A percentile compares a stretch with the other conserved stretches of the same genome.
phyloP scores from a whole-genome alignment of 164 flowering plant genomes.

The Sextonia rubra region DNA sequence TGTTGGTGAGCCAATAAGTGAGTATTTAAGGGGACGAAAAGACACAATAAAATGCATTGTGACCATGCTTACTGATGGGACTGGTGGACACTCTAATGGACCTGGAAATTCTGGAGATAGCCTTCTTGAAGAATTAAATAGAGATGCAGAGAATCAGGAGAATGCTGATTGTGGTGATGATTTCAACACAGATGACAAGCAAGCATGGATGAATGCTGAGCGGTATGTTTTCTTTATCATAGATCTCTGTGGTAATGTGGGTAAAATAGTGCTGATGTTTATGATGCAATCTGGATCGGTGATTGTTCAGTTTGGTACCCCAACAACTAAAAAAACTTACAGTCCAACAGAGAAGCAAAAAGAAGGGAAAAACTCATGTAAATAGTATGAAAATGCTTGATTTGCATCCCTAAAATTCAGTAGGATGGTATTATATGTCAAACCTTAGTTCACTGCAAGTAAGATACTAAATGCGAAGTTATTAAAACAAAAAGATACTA shows the following conservation, averaged over 20 bases:
- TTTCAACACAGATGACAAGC: constrained; percentile 67
- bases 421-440: too few species aligned
- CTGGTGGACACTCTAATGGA: constrained; percentile 70
- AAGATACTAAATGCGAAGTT: too few species aligned
- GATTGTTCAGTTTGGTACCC: too few species aligned
- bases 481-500: too few species aligned
- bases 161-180: constrained; percentile 64
- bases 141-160: constrained; percentile 88
- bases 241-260: background rate
- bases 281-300: too few species aligned
- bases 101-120: constrained; percentile 82
- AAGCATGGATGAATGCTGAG: constrained; percentile 75
- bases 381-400: too few species aligned
- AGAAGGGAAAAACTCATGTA: too few species aligned
- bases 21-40: constrained; percentile 84
- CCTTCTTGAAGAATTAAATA: constrained; percentile 96
- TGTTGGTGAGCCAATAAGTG: constrained; percentile 95
- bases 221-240: constrained; percentile 35
- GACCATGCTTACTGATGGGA: constrained; percentile 97
- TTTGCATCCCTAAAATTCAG: too few species aligned
- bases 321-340: too few species aligned
- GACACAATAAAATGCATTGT: constrained; percentile 97
- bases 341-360: too few species aligned
- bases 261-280: background rate
- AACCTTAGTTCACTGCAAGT: too few species aligned